Conservation (phyloP, 2,329 filamentous ascomycete species). For the Waltergamsia citrina region DNA sequence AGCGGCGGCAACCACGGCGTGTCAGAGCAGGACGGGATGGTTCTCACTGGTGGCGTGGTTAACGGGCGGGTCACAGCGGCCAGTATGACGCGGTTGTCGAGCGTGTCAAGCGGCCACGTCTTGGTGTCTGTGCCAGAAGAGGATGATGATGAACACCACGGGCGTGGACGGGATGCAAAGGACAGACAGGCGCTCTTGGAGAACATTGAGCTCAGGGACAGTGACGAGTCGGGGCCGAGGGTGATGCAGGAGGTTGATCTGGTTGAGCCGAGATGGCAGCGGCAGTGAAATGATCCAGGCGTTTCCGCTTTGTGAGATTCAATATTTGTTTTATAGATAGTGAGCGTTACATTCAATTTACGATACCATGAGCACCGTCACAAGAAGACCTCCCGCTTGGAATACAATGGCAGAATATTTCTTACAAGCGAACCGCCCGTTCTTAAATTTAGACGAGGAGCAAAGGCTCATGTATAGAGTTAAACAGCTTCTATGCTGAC, state of each 20-base stretch:
- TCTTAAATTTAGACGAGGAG: no score
- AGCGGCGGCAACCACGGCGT: no score
- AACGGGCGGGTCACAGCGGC: slow-evolving; percentile 12
- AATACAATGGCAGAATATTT: no score
- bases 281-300: no score
- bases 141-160: slow-evolving; percentile 10
- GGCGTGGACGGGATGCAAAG: slow-evolving; percentile 4
- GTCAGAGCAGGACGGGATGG: slow-evolving; percentile 2
- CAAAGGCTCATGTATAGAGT: no score
- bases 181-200: slow-evolving; percentile 19
- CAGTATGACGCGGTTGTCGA: slow-evolving; percentile 18
- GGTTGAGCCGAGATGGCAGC: slow-evolving; percentile 16
- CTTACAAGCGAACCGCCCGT: no score
- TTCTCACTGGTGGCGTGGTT: slow-evolving; percentile 4
- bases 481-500: no score
- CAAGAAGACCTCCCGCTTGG: no score
- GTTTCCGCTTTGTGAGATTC: no score
- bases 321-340: no score
- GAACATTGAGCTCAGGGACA: slow-evolving; percentile 7
- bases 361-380: no score
- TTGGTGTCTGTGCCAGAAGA: slow-evolving; percentile 29
- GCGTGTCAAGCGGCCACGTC: slow-evolving; percentile 25
- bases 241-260: slow-evolving; percentile 15
- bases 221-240: slow-evolving; percentile 11
- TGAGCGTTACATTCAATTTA: no score